phyloP scores from a whole-genome alignment of 768 basidiomycete genomes.

The Chalciporus chontae region DNA sequence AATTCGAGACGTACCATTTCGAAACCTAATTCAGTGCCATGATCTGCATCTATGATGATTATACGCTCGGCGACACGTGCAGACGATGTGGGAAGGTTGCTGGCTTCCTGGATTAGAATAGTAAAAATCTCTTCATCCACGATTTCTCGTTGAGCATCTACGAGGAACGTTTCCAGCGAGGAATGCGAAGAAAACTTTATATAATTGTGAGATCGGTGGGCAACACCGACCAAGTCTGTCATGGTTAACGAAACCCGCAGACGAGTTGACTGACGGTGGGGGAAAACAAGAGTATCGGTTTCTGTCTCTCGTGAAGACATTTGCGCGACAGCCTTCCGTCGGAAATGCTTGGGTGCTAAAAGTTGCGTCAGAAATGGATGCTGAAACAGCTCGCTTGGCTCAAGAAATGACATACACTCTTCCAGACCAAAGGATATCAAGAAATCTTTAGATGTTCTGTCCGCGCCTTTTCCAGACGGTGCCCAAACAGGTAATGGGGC shows the following conservation, averaged over 20 bases:
- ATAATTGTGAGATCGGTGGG: slow-evolving; percentile 36
- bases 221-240: slow-evolving; percentile 31
- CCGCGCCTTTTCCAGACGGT: slow-evolving; percentile 69
- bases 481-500: slow-evolving; percentile 73
- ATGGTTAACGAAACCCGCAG: slow-evolving; percentile 56
- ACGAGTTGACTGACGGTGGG: slow-evolving; percentile 59
- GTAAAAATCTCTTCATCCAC: slow-evolving; percentile 82
- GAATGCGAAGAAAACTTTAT: slow-evolving; percentile 28
- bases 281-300: slow-evolving; percentile 50
- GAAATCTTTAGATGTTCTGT: slow-evolving; percentile 80
- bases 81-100: slow-evolving; percentile 68
- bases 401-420: slow-evolving; percentile 56
- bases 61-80: slow-evolving; percentile 76
- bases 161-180: slow-evolving; percentile 50
- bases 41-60: slow-evolving; percentile 74
- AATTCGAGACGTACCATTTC: slow-evolving; percentile 54
- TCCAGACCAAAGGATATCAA: slow-evolving; percentile 77
- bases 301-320: slow-evolving; percentile 50
- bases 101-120: slow-evolving; percentile 71
- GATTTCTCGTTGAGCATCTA: slow-evolving; percentile 62
- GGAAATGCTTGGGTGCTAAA: slow-evolving; percentile 62
- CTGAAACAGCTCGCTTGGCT: too few species aligned
- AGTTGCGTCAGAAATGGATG: slow-evolving; percentile 2
- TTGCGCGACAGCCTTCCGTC: slow-evolving; percentile 67
- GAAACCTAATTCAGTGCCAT: slow-evolving; percentile 63